Percentiles rank a stretch among this genome's conserved stretches.
These are phyloP conservation scores for Rhizopus sp. DNA, from an alignment of 371 early-diverging fungal species.

Conservation along the genomic window DNA sequence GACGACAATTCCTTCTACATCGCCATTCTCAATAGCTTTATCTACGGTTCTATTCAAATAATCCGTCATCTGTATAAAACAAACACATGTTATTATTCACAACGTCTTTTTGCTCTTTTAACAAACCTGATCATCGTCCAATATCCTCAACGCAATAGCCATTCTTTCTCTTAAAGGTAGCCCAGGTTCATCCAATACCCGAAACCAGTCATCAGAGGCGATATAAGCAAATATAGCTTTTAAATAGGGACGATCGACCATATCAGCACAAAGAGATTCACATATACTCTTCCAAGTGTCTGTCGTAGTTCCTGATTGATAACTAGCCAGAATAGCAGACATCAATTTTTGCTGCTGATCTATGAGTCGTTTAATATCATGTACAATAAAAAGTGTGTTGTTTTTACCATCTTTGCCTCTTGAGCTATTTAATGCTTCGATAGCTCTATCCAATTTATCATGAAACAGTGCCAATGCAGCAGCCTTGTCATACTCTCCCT, in stretches of 20 bases:
- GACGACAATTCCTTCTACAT: conserved; percentile 74
- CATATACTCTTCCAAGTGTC: conserved; percentile 68
- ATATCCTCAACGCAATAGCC: conserved; percentile 75
- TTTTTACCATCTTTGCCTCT: conserved; percentile 52
- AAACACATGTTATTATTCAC: not conserved
- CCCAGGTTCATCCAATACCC: conserved; percentile 61
- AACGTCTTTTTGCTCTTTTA: not conserved
- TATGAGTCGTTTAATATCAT: conserved; percentile 14
- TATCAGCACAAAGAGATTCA: conserved; percentile 58
- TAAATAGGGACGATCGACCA: conserved; percentile 72
- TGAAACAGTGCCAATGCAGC: conserved; percentile 89
- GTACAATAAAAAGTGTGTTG: not conserved
- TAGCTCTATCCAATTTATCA: conserved; percentile 71
- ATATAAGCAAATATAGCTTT: conserved; percentile 80
- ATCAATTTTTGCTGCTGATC: conserved; percentile 79
- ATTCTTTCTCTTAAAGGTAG: conserved; percentile 75
- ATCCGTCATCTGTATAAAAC: conserved; percentile 42
- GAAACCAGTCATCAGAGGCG: conserved; percentile 73
- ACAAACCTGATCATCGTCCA: conserved; percentile 70
- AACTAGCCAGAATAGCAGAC: conserved; percentile 76
- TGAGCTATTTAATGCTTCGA: conserved; percentile 63
- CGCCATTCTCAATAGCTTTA: conserved; percentile 55
- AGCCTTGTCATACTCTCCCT: conserved; percentile 76
- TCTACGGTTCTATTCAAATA: conserved; percentile 57
- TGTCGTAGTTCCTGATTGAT: conserved; percentile 33